Percentiles rank a stretch among this genome's conserved stretches.
phyloP scores from a whole-genome alignment of 805 yeast genomes.

The Myxozyma mucilagina region DNA sequence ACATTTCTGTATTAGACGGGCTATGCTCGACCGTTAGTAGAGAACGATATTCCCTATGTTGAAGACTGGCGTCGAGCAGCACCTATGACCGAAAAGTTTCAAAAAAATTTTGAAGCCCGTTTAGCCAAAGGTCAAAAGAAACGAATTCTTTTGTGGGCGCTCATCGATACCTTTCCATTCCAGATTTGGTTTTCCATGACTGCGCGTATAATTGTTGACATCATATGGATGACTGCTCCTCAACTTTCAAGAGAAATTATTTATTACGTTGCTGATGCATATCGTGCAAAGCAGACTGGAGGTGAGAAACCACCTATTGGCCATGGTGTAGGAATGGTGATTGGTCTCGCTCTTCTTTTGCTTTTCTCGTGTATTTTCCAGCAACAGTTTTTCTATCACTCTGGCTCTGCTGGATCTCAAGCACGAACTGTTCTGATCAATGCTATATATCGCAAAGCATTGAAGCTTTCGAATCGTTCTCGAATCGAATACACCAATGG shows the following conservation, averaged over 20 bases:
- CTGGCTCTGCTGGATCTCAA: conserved; percentile 67
- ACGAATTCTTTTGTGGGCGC: conserved; percentile 39
- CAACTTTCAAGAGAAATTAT: conserved; percentile 65
- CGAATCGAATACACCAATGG: conserved; percentile 64
- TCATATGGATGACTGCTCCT: conserved; percentile 57
- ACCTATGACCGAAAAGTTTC: conserved; percentile 44
- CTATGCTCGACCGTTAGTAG: conserved; percentile 60
- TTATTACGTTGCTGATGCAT: conserved; percentile 56
- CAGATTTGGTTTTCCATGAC: conserved; percentile 43
- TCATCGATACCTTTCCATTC: conserved; percentile 42
- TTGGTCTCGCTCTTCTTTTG: conserved; percentile 65
- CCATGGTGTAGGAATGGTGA: conserved; percentile 72
- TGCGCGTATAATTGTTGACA: conserved; percentile 40
- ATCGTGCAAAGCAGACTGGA: conserved; percentile 42
- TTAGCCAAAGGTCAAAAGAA: conserved; percentile 34
- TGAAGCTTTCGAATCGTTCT: conserved; percentile 58
- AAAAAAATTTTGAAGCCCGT: conserved; percentile 38
- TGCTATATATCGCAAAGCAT: conserved; percentile 67
- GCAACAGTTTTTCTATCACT: conserved; percentile 63
- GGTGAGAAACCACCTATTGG: conserved; percentile 42
- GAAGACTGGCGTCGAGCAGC: conserved; percentile 44
- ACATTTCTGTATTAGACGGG: conserved; percentile 42
- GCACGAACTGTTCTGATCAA: conserved; percentile 70
- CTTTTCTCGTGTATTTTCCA: conserved; percentile 50
- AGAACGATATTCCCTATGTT: conserved; percentile 54